These are phyloP conservation scores for Suillus cothurnatus DNA, from an alignment of 768 basidiomycete genomes.

Conservation along the genomic window DNA sequence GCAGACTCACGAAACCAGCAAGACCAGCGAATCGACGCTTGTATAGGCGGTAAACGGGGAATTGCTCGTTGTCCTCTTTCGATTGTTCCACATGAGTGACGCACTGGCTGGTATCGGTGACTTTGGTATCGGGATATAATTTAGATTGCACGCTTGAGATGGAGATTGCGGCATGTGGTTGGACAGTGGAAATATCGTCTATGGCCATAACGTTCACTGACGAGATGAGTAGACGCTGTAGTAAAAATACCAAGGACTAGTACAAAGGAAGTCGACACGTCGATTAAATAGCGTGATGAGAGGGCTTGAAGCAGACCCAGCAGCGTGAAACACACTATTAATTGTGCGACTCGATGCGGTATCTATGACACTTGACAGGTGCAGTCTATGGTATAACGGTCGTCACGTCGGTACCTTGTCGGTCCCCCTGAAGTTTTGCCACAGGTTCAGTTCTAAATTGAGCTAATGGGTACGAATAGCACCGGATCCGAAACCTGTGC, in stretches of 20 bases:
- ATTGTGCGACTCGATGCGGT: background rate
- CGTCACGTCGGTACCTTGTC: no score
- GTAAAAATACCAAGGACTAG: background rate
- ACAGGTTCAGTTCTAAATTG: background rate
- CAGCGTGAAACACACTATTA: no score
- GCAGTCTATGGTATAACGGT: no score
- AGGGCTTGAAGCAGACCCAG: background rate
- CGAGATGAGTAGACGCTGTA: background rate
- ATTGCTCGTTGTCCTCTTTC: background rate
- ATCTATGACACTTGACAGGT: background rate
- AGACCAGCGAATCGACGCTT: slow-evolving; percentile 68
- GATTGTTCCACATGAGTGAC: background rate
- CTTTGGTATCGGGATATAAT: background rate
- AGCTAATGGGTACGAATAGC: background rate
- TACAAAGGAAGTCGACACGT: background rate
- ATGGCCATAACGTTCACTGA: background rate
- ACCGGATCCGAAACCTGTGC: no score
- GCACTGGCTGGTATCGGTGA: background rate
- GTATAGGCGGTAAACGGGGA: slow-evolving; percentile 59
- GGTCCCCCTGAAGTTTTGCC: no score
- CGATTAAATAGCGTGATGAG: background rate
- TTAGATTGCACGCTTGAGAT: background rate
- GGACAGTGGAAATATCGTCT: background rate
- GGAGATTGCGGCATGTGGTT: background rate
- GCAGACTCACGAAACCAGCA: slow-evolving; percentile 52